Evolutionary conservation across 371 early-diverging fungal genomes (phyloP), one percentile per base, ranked within the genome.

Genomic region (Rhizopus sp.): DNA sequence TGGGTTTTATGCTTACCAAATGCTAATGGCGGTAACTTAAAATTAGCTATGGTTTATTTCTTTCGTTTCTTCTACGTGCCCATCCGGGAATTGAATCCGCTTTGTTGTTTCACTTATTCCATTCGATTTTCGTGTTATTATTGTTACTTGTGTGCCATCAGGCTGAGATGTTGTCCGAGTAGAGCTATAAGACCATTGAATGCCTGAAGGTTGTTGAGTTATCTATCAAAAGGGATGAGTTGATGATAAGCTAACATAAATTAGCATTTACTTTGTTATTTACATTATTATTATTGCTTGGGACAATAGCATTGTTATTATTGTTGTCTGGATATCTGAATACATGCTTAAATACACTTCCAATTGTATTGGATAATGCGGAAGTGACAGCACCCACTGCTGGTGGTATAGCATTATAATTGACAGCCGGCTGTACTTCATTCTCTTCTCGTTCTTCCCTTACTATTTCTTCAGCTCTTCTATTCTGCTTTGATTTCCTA

Each of bases 81-180:
- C 78, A 58, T 77, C 72, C 1, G 78, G 65, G 53, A 70, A 60
- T 5, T 47, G 59, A 23, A 72, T 55, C 7, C 62, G 59, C 52
- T 54, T 68, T 1, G 68, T 59, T 0, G 72, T 77, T 53, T 77
- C 74, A 9, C 72, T 77, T 0, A 66, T 50, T 17, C 74, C 78
- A 29, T 77, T 73, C 5, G 48, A 40, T 12, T 68, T 68, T 4
- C 59, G 62, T 0, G 72, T 72, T 2, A 53, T 62, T 5, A 57
- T 54, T 0, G 74, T 69, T 58, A 72, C 67, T 51, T 74, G 66
- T 3, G 72, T 68, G 1, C 78, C 78, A 53, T 77, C 74, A 1
- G 74, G 62, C 7, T 58, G 47, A 38, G 64, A 44, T 5, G 64
- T 41, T 12, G 70, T 63, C 23, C 68, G 60, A 1, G 70, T 63